phyloP scores from a whole-genome alignment of 2,329 filamentous ascomycete species.

The Penicillium palitans region DNA sequence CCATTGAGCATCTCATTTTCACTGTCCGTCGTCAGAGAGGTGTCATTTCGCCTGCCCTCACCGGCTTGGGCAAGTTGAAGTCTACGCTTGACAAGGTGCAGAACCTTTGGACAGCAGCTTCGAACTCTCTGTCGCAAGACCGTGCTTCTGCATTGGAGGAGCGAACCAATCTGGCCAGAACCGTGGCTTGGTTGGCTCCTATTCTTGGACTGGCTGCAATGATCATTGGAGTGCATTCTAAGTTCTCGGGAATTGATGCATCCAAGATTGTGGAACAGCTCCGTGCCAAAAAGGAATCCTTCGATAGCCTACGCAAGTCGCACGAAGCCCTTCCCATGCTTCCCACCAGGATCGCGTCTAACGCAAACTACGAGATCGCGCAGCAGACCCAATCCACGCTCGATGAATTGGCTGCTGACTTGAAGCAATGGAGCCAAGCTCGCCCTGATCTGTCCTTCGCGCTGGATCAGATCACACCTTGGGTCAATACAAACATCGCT shows the following conservation, averaged over 20 bases:
- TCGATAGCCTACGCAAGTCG: slow-evolving; percentile 48
- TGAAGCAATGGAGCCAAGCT: slow-evolving; percentile 48
- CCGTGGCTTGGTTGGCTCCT: slow-evolving; percentile 63
- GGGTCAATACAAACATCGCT: slow-evolving; percentile 51
- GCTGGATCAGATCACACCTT: slow-evolving; percentile 65
- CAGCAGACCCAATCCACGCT: slow-evolving; percentile 33
- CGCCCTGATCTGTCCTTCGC: slow-evolving; percentile 65
- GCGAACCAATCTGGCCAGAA: slow-evolving; percentile 29
- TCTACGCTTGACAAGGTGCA: slow-evolving; percentile 34
- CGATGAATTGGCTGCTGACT: slow-evolving; percentile 33
- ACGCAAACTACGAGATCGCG: slow-evolving; percentile 30
- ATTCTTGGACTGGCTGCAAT: slow-evolving; percentile 64
- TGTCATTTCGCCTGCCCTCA: slow-evolving; percentile 35
- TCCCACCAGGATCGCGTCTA: slow-evolving; percentile 52
- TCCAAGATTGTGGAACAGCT: slow-evolving; percentile 49
- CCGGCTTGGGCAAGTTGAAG: slow-evolving; percentile 33
- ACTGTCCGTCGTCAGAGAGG: slow-evolving; percentile 43
- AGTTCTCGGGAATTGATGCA: slow-evolving; percentile 59
- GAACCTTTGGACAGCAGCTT: slow-evolving; percentile 34
- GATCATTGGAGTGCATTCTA: slow-evolving; percentile 66
- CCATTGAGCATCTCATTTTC: slow-evolving; percentile 80
- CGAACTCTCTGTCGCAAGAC: slow-evolving; percentile 27
- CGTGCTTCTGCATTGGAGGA: slow-evolving; percentile 18
- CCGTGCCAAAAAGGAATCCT: slow-evolving; percentile 51
- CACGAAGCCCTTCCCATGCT: slow-evolving; percentile 50